Evolutionary conservation across 2,329 filamentous ascomycete genomes (phyloP).

Genomic region (Huntiella moniliformis): DNA sequence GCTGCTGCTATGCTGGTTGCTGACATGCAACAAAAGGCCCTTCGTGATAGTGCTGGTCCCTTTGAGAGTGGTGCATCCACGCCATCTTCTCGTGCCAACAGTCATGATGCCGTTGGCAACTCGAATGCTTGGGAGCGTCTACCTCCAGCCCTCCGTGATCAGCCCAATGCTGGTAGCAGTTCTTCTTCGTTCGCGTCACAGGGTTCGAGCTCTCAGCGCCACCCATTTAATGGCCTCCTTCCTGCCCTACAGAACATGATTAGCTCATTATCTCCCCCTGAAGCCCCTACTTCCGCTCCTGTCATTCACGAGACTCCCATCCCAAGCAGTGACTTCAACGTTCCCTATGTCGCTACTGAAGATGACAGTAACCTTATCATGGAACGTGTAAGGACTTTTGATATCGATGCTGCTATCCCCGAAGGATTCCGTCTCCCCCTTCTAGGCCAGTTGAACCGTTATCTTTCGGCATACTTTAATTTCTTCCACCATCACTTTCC

Average conservation of each 20-base stretch:
- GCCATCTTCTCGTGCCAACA: slow-evolving; percentile 48
- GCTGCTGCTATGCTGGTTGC: slow-evolving; percentile 97
- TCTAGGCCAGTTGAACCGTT: slow-evolving; percentile 67
- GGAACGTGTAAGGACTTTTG: slow-evolving; percentile 66
- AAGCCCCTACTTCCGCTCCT: slow-evolving; percentile 24
- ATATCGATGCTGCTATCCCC: slow-evolving; percentile 64
- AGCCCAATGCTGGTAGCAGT: slow-evolving; percentile 49
- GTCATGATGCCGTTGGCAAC: slow-evolving; percentile 58
- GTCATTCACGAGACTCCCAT: slow-evolving; percentile 14
- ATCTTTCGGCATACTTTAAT: slow-evolving; percentile 89
- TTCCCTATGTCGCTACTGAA: slow-evolving; percentile 67
- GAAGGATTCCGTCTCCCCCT: slow-evolving; percentile 80
- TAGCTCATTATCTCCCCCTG: slow-evolving; percentile 47
- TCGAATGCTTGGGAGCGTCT: slow-evolving; percentile 64
- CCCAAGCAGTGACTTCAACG: slow-evolving; percentile 28
- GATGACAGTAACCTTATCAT: slow-evolving; percentile 72
- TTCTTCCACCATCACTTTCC: slow-evolving; percentile 93
- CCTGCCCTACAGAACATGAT: slow-evolving; percentile 54
- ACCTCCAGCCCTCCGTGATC: slow-evolving; percentile 45
- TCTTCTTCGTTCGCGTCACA: slow-evolving; percentile 51
- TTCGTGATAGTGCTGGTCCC: slow-evolving; percentile 35
- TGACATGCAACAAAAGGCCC: slow-evolving; percentile 88
- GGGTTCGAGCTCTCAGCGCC: slow-evolving; percentile 39
- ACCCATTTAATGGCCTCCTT: slow-evolving; percentile 42
- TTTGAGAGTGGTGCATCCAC: slow-evolving; percentile 42